Base-by-base conservation (phyloP, 2,329 filamentous ascomycete genomes). In the Lecanoromycetidae sp. region DNA sequence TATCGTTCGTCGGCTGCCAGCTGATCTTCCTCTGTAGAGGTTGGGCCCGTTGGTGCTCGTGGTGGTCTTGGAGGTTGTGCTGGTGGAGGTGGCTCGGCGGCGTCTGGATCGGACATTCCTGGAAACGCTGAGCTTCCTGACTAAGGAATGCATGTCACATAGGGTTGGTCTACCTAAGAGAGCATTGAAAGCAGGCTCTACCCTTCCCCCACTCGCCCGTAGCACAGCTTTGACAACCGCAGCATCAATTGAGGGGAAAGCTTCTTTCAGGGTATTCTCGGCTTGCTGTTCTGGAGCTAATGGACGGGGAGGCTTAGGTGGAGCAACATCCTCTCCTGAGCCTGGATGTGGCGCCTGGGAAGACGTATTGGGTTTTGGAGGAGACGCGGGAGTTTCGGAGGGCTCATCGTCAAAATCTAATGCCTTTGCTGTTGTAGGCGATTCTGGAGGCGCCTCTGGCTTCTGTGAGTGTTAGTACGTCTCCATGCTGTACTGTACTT, bases 141-240 rank as follows among this genome's bases (percentile, higher is more conserved):
- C 17, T 34, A 35, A 6, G 13, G 9, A 23, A 33, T n/a, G n/a
- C n/a, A 29, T 33, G 35, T 42, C 39, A 29, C 39, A 35, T 23
- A 15, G 35, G 27, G 23, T 13, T 13, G 20, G 19, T 74, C 52
- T 71, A 86, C 85, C 84, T 36, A 98, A 74, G 35, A 98, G 74
- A 29, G 91, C 91, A 67, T 95, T 91, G 68, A 98, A 98, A 12
- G 91, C 90, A 26, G 87, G 84, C 64, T 98, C 91, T 39, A 96
- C 80, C 58, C 82, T 79, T 50, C 88, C 90, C 49, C 80, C 75
- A 63, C 91, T 96, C 12, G 91, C 91, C 20, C 77, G 74, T 54
- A 98, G 68, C 0, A 98, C 84, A 25, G 91, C 91, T 65, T 82
- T 94, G 63, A 98, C 77, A 38, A 98, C 83, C 36, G 78, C 64